A percentile compares a stretch with the other conserved stretches of the same genome.
phyloP scores from a whole-genome alignment of 257 asterid species.

The Ajuga chamaepitys region DNA sequence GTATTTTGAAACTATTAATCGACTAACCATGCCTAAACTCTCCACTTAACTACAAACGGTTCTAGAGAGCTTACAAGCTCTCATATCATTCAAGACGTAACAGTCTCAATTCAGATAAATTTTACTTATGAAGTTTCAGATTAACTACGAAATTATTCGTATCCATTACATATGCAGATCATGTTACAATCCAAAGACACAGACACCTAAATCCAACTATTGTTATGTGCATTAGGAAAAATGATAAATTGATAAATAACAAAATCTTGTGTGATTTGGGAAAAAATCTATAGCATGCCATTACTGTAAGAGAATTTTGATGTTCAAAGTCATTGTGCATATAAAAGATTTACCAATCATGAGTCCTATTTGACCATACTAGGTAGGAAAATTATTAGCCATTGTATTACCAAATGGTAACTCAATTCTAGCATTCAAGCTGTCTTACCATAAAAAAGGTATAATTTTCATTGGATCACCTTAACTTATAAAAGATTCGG shows the following conservation, averaged over 20 bases:
- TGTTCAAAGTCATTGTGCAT: not conserved
- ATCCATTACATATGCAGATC: not conserved
- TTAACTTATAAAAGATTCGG: conserved; percentile 1
- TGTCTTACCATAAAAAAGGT: conserved; percentile 5
- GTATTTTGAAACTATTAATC: too few species aligned
- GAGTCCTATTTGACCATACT: conserved; percentile 5
- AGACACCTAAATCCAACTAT: not conserved
- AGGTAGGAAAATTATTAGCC: not conserved
- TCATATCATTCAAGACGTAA: too few species aligned
- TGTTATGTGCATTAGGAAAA: not conserved
- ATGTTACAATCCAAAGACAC: not conserved
- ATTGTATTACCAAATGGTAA: conserved; percentile 1
- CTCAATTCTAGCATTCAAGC: conserved; percentile 9
- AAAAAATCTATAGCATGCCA: not conserved
- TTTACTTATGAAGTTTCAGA: not conserved
- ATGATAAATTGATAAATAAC: not conserved
- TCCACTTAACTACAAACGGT: too few species aligned
- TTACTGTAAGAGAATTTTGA: conserved; percentile 4
- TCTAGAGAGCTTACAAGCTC: too few species aligned
- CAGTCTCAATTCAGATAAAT: too few species aligned
- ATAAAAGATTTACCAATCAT: conserved; percentile 8
- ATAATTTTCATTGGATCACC: conserved; percentile 4
- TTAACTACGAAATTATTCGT: too few species aligned
- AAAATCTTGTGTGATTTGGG: not conserved
- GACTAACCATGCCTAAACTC: too few species aligned